A percentile compares a stretch with the other conserved stretches of the same genome.
phyloP scores from a whole-genome alignment of 2,329 filamentous ascomycete species.

The Dothiorella sarmentorum region DNA sequence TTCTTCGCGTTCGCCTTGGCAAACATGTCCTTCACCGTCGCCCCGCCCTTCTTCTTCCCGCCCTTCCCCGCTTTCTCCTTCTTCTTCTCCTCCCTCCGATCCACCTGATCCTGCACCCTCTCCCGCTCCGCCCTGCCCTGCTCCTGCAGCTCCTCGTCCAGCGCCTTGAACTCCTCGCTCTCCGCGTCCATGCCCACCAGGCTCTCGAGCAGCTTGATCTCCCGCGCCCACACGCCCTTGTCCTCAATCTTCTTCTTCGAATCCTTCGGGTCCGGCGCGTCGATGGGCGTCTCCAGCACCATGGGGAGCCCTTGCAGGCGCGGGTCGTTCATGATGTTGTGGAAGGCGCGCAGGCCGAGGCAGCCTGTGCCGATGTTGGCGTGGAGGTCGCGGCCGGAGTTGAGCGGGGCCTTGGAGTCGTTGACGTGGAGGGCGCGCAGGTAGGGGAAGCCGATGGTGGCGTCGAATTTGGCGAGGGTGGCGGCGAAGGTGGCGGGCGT shows the following conservation, averaged over 20 bases:
- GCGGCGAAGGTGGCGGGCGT: slow-evolving; percentile 67
- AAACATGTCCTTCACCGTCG: slow-evolving; percentile 52
- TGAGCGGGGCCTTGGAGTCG: slow-evolving; percentile 87
- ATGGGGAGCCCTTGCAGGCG: slow-evolving; percentile 77
- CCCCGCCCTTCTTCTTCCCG: slow-evolving; percentile 33
- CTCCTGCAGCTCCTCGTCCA: slow-evolving; percentile 64
- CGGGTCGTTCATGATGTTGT: slow-evolving; percentile 81
- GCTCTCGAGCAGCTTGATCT: slow-evolving; percentile 91
- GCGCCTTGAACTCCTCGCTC: slow-evolving; percentile 64
- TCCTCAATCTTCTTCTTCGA: slow-evolving; percentile 63
- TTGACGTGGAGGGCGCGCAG: slow-evolving; percentile 88
- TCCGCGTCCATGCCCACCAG: slow-evolving; percentile 81
- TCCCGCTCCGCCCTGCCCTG: slow-evolving; percentile 68
- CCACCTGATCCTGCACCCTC: slow-evolving; percentile 74
- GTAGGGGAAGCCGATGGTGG: slow-evolving; percentile 72
- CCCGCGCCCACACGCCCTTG: slow-evolving; percentile 79
- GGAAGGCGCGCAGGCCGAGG: slow-evolving; percentile 83
- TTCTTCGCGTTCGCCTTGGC: slow-evolving; percentile 36
- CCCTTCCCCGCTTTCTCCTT: slow-evolving; percentile 46
- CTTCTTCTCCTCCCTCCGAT: slow-evolving; percentile 65
- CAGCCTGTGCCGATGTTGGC: slow-evolving; percentile 97
- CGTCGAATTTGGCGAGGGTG: slow-evolving; percentile 74
- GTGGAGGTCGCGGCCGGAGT: slow-evolving; percentile 81
- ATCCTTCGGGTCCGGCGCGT: slow-evolving; percentile 62
- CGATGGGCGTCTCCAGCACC: slow-evolving; percentile 94